A percentile compares a stretch with the other conserved stretches of the same genome.
Evolutionary conservation across 2,329 filamentous ascomycete genomes (phyloP).

Genomic region (Xylaria hypoxylon): DNA sequence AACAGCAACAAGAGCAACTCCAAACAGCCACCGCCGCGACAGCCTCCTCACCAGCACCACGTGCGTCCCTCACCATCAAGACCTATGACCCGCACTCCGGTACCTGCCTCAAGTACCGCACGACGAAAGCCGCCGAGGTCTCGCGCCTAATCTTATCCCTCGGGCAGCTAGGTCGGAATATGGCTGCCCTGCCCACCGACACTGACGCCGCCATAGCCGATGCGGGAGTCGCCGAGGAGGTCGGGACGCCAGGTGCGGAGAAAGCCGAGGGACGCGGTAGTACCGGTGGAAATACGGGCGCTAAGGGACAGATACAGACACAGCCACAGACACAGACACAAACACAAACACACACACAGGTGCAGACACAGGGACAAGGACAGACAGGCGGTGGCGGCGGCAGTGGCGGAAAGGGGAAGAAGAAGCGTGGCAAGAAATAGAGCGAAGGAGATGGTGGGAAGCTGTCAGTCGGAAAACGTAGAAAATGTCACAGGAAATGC

Average conservation of each 20-base stretch:
- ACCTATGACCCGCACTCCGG: constrained; percentile 88
- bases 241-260: constrained; percentile 48
- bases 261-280: constrained; percentile 34
- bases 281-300: background rate
- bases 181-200: constrained; percentile 66
- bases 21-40: constrained; percentile 45
- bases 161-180: constrained; percentile 77
- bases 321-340: constrained; percentile 43
- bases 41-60: constrained; percentile 53
- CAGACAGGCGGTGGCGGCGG: constrained; percentile 50
- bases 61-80: constrained; percentile 83
- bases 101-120: constrained; percentile 88
- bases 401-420: constrained; percentile 70
- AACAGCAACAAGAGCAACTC: constrained; percentile 33
- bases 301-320: constrained; percentile 36
- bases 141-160: constrained; percentile 81
- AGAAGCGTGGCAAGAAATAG: constrained; percentile 78
- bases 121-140: constrained; percentile 91
- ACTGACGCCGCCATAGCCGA: constrained; percentile 59
- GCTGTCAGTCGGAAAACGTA: background rate
- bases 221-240: constrained; percentile 51
- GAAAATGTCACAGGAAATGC: background rate
- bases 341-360: too few relatives aligned
- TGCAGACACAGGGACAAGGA: constrained; percentile 44
- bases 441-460: background rate